Percentiles rank a stretch among this genome's conserved stretches.
phyloP scores from a whole-genome alignment of 805 yeast genomes.

The Alloascoidea hylecoeti region DNA sequence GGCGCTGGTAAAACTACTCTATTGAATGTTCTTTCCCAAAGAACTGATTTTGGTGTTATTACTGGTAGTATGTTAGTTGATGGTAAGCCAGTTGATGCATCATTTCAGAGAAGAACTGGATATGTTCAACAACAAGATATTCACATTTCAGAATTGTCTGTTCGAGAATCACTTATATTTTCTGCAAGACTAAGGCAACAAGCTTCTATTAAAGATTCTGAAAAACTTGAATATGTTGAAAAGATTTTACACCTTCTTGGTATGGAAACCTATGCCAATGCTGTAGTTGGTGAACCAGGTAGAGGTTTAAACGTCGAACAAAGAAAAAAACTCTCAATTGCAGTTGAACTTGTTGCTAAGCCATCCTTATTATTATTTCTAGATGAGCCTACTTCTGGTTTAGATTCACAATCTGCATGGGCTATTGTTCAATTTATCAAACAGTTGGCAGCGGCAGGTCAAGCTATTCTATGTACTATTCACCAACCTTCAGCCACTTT shows the following conservation, averaged over 20 bases:
- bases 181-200: slow-evolving; percentile 36
- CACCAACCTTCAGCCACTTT: slow-evolving; percentile 22
- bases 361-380: slow-evolving; percentile 37
- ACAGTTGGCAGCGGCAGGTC: slow-evolving; percentile 35
- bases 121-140: slow-evolving; percentile 50
- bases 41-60: slow-evolving; percentile 40
- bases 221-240: slow-evolving; percentile 37
- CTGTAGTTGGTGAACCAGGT: slow-evolving; percentile 31
- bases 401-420: slow-evolving; percentile 48
- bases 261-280: slow-evolving; percentile 39
- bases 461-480: slow-evolving; percentile 38
- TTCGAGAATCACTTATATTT: slow-evolving; percentile 36
- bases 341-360: slow-evolving; percentile 39
- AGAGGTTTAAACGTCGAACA: slow-evolving; percentile 40
- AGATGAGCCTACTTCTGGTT: slow-evolving; percentile 50
- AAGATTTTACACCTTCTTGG: slow-evolving; percentile 32
- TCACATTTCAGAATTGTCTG: slow-evolving; percentile 36
- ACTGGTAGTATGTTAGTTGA: slow-evolving; percentile 46
- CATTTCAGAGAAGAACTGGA: slow-evolving; percentile 41
- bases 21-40: slow-evolving; percentile 35
- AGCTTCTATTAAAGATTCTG: slow-evolving; percentile 22
- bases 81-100: slow-evolving; percentile 30
- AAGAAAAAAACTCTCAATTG: slow-evolving; percentile 37
- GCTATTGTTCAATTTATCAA: slow-evolving; percentile 37
- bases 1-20: slow-evolving; percentile 51